phyloP scores from a whole-genome alignment of 2,329 filamentous ascomycete species.

The Paracoccidioides brasiliensis region DNA sequence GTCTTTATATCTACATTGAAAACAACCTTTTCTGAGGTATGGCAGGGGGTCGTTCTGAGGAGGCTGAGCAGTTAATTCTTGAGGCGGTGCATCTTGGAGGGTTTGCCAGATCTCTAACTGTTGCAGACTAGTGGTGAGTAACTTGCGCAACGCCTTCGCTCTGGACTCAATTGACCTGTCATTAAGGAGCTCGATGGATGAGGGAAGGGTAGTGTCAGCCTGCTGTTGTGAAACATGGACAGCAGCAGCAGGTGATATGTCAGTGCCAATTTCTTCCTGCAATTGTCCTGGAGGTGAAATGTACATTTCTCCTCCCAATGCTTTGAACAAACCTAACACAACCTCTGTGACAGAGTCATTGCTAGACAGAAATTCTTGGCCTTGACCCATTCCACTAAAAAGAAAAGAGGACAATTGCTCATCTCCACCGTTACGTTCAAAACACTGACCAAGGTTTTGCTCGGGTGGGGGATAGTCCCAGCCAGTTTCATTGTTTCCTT shows the following conservation, averaged over 20 bases:
- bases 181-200: constrained; percentile 8
- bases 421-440: background rate
- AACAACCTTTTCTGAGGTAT: constrained; percentile 14
- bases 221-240: background rate
- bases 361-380: background rate
- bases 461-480: background rate
- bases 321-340: constrained; percentile 21
- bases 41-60: background rate
- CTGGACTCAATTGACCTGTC: constrained; percentile 9
- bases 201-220: background rate
- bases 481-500: background rate
- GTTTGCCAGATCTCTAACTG: background rate
- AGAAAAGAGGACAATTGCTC: background rate
- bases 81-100: background rate
- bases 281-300: constrained; percentile 14
- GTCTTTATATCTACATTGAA: constrained; percentile 17
- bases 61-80: background rate
- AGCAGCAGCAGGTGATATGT: background rate
- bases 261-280: constrained; percentile 8
- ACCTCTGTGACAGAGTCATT: constrained; percentile 18
- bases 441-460: background rate
- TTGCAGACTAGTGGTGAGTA: constrained; percentile 14
- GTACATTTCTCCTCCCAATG: constrained; percentile 16
- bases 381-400: background rate
- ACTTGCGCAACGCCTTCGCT: constrained; percentile 19